Evolutionary conservation across 2,329 filamentous ascomycete genomes (phyloP).

Genomic region (Scortechinia acanthostroma): DNA sequence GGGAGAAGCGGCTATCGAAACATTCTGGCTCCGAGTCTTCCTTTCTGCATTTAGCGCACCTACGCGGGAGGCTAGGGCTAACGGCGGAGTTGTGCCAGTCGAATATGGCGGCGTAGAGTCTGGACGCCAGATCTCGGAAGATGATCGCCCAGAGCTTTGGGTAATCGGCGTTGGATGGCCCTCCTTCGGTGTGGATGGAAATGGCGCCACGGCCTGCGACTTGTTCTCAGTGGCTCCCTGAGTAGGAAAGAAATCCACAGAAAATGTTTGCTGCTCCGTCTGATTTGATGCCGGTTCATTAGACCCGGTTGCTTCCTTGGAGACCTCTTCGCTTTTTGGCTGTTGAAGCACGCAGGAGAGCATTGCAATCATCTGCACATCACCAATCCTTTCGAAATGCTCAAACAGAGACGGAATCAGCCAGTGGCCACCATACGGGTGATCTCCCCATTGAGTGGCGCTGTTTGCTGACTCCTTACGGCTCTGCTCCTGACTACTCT

Average conservation of each 20-base stretch:
- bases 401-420: conserved; percentile 47
- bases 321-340: background rate
- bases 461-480: conserved; percentile 18
- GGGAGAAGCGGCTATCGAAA: conserved; percentile 28
- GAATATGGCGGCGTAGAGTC: conserved; percentile 41
- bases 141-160: conserved; percentile 39
- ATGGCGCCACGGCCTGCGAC: background rate
- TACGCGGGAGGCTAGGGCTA: conserved; percentile 25
- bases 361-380: conserved; percentile 62
- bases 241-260: background rate
- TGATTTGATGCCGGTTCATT: background rate
- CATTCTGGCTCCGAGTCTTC: conserved; percentile 27
- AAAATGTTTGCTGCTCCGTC: background rate
- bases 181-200: background rate
- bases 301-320: background rate
- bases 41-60: conserved; percentile 25
- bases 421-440: conserved; percentile 45
- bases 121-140: conserved; percentile 37
- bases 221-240: background rate
- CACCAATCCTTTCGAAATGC: conserved; percentile 50
- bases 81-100: conserved; percentile 40
- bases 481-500: conserved; percentile 4
- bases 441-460: conserved; percentile 42
- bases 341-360: conserved; percentile 50
- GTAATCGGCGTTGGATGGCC: conserved; percentile 5